Base-by-base conservation (phyloP, 2,329 filamentous ascomycete species). In the Leptographium lundbergii region DNA sequence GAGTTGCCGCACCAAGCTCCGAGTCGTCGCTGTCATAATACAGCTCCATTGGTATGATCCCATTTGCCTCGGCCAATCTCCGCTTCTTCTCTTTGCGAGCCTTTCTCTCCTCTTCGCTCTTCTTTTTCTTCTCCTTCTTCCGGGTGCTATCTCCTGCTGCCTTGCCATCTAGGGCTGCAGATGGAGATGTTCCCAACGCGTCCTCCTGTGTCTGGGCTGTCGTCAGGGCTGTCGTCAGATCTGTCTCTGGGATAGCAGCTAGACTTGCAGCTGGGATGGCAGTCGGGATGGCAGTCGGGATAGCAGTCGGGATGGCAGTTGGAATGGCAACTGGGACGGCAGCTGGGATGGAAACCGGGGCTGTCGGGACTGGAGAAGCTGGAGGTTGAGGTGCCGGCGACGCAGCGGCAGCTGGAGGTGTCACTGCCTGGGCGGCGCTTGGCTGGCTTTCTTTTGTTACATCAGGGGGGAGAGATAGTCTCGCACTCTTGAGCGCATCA, bases 111-210 rank as follows among this genome's bases (percentile, higher is more conserved):
- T 92, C 91, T 69, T 96, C 92, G 48, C 89, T 95, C 64, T 87
- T 85, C 75, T 95, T 96, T 74, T 96, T 96, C 77, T 96, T 96
- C 68, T 96, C 91, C 71, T 90, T 94, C 73, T 95, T 96, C 66
- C 85, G 86, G 9, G 77, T 84, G 0, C 68, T 66, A 58, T 67
- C 67, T 48, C 70, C 60, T 67, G 68, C 6, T 61, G 63, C 9
- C 48, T 17, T 48, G 3, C 17, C 32, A 51, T 19, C 48, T 7
- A 25, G 6, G 9, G 24, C 24, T 19, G 42, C 17, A 45, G 42
- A 45, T 22, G 42, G 42, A 45, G 42, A 45, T 19, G 42, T n/a
- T 45, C 17, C 42, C 19, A 45, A 22, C 9, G 42, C 17, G 17
- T 45, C 42, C 6, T 45, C 17, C 6, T 45, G 17, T n/a, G 14